These are phyloP conservation scores for Vanilla planifolia DNA, from an alignment of 106 monocot genomes.

Conservation along the genomic window DNA sequence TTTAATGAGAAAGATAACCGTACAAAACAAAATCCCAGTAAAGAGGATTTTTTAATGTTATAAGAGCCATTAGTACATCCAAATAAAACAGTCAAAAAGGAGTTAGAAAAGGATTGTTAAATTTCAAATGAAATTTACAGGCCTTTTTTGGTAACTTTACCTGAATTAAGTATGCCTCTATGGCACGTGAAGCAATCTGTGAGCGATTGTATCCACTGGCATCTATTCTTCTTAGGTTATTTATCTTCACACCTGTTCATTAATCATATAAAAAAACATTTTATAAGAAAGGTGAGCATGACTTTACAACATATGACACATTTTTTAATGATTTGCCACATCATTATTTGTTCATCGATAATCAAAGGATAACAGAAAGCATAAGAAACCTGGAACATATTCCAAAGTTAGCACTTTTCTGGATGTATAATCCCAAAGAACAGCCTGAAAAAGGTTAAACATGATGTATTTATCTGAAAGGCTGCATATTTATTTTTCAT, in stretches of 20 bases:
- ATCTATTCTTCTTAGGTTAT: constrained; percentile 61
- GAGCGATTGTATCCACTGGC: constrained; percentile 59
- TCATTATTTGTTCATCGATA: background rate
- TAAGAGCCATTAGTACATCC: background rate
- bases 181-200: constrained; percentile 69
- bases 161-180: constrained; percentile 98
- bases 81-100: no score
- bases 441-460: constrained; percentile 37
- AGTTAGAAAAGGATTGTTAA: background rate
- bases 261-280: background rate
- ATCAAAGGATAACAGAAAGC: background rate
- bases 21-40: no score
- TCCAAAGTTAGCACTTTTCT: constrained; percentile 84
- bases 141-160: constrained; percentile 31
- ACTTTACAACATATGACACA: background rate
- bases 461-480: background rate
- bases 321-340: background rate
- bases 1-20: no score
- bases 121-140: background rate
- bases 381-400: constrained; percentile 72
- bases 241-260: constrained; percentile 75
- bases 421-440: constrained; percentile 91
- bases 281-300: background rate
- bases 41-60: background rate
- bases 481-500: background rate